A percentile compares a stretch with the other conserved stretches of the same genome.
Evolutionary conservation across 192 early-diverging fungal species (phyloP).

Genomic region (Gamsiella multidivaricata): DNA sequence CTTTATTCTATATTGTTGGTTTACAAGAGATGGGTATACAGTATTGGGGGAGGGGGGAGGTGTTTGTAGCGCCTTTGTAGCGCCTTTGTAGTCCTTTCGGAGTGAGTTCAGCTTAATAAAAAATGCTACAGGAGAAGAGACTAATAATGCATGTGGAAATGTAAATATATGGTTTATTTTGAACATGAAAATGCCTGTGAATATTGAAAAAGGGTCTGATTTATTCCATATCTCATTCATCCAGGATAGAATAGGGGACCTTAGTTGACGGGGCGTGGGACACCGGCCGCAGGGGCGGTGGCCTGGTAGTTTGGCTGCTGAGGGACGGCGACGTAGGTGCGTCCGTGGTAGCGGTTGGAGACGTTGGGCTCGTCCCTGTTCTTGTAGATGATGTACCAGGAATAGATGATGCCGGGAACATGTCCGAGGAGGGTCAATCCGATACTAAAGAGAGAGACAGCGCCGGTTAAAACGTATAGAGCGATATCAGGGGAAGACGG

Average conservation of each 20-base stretch:
- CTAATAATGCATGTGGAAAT: neutral
- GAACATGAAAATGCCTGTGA: too few relatives aligned
- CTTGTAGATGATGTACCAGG: slow-evolving; percentile 43
- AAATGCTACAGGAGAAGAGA: too few relatives aligned
- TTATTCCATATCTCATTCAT: neutral
- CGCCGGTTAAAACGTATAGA: neutral
- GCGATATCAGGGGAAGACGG: too few relatives aligned
- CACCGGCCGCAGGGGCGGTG: neutral
- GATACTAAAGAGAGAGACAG: slow-evolving; percentile 15
- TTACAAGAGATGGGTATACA: too few relatives aligned
- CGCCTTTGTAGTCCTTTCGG: too few relatives aligned
- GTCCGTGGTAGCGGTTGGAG: slow-evolving; percentile 14
- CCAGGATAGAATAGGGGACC: neutral
- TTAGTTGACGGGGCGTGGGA: slow-evolving; percentile 11
- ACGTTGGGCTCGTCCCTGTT: slow-evolving; percentile 34
- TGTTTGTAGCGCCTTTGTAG: too few relatives aligned
- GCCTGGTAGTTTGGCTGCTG: slow-evolving; percentile 31
- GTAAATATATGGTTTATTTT: neutral
- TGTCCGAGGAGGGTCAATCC: slow-evolving; percentile 45
- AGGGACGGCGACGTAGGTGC: slow-evolving; percentile 21
- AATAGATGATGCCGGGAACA: slow-evolving; percentile 34
- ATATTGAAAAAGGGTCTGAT: too few relatives aligned
- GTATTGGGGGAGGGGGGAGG: too few relatives aligned
- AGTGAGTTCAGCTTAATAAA: too few relatives aligned
- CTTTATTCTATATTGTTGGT: too few relatives aligned